Evolutionary conservation across 495 filamentous ascomycete species (phyloP).

Genomic region (Penicillium malachiteum): DNA sequence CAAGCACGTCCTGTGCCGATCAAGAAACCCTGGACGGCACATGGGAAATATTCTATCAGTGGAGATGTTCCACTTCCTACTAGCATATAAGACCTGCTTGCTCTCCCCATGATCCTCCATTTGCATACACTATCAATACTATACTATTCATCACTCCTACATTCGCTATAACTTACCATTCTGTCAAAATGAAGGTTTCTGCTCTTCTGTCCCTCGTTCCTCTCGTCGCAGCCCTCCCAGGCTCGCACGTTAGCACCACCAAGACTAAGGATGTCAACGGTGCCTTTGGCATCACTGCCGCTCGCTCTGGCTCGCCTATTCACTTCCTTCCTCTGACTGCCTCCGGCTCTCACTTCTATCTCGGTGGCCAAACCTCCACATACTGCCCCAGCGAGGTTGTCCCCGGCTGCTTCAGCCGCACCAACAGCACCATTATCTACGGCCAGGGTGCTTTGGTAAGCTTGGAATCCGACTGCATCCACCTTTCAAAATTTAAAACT

Average conservation of each 20-base stretch:
- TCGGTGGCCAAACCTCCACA: constrained; percentile 30
- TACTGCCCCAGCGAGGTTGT: constrained; percentile 29
- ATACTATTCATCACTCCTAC: neutral
- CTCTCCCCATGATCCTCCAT: neutral
- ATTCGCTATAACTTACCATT: neutral
- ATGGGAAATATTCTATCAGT: neutral
- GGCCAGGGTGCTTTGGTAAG: constrained; percentile 23
- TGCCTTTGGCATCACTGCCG: constrained; percentile 29
- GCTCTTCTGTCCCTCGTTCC: constrained; percentile 23
- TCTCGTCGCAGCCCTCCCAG: constrained; percentile 25
- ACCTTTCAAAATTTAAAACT: neutral
- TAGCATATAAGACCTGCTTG: neutral
- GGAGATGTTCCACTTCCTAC: neutral
- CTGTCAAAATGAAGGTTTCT: constrained; percentile 30
- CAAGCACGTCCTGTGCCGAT: constrained; percentile 8
- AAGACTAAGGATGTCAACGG: constrained; percentile 14
- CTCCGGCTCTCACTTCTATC: constrained; percentile 30
- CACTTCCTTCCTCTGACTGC: constrained; percentile 34
- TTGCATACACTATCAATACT: neutral
- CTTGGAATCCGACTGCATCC: neutral
- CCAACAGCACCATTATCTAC: constrained; percentile 35
- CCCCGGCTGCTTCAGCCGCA: constrained; percentile 21
- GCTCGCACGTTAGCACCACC: constrained; percentile 4
- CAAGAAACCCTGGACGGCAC: constrained; percentile 5
- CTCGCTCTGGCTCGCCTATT: constrained; percentile 35